These are phyloP conservation scores for Clonostachys chloroleuca DNA, from an alignment of 2,329 filamentous ascomycete species.

Conservation along the genomic window DNA sequence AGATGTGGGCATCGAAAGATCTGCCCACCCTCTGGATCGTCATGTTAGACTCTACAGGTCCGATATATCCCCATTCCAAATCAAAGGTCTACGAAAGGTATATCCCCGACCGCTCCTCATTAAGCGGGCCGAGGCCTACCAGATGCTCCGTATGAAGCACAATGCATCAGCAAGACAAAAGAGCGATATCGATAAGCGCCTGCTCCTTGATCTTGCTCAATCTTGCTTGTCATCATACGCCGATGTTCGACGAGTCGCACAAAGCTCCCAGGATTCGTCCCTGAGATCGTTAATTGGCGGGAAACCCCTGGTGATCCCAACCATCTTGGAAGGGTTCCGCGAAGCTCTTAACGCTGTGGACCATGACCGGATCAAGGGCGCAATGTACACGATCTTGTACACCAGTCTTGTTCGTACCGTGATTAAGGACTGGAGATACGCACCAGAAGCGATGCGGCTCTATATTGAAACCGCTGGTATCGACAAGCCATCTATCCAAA, in stretches of 20 bases:
- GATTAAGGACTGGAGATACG: conserved; percentile 89
- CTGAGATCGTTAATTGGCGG: conserved; percentile 88
- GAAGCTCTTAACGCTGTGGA: conserved; percentile 76
- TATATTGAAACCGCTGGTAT: conserved; percentile 88
- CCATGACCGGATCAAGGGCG: conserved; percentile 89
- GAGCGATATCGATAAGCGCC: conserved; percentile 80
- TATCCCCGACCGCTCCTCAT: conserved; percentile 92
- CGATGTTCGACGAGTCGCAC: conserved; percentile 90
- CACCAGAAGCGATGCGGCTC: conserved; percentile 80
- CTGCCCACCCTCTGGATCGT: conserved; percentile 86
- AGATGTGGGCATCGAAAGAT: conserved; percentile 93
- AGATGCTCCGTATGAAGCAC: conserved; percentile 88
- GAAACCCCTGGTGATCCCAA: conserved; percentile 82
- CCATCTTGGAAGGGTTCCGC: conserved; percentile 75
- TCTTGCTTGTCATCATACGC: conserved; percentile 91
- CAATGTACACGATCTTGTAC: conserved; percentile 85
- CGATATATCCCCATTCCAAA: conserved; percentile 89
- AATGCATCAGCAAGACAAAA: conserved; percentile 86
- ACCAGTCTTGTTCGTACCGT: conserved; percentile 86
- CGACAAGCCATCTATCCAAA: conserved; percentile 93
- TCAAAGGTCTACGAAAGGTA: conserved; percentile 84
- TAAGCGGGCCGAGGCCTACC: conserved; percentile 89
- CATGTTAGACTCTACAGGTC: conserved; percentile 79
- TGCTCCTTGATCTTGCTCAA: conserved; percentile 83
- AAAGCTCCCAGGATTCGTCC: conserved; percentile 87